Evolutionary conservation across 306 rosid species (phyloP).

Genomic region (Lagenaria siceraria): DNA sequence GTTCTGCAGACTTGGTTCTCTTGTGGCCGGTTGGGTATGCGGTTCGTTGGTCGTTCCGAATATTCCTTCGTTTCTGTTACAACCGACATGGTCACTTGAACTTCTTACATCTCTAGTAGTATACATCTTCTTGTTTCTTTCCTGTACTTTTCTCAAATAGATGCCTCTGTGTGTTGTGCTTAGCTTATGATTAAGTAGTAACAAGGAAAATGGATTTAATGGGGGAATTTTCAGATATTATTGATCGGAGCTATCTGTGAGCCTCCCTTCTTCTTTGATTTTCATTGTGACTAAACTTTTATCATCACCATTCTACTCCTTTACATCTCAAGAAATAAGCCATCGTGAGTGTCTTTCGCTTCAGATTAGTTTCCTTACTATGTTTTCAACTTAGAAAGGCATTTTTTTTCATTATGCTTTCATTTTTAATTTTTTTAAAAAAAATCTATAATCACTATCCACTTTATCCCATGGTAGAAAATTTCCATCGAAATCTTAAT

Average conservation of each 20-base stretch:
- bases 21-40: slow-evolving; percentile 72
- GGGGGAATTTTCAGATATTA: not conserved
- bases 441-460: too few species aligned
- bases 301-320: not conserved
- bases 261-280: not conserved
- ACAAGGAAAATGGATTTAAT: not conserved
- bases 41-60: slow-evolving; percentile 73
- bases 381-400: not conserved
- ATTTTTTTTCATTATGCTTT: not conserved
- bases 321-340: not conserved
- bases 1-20: slow-evolving; percentile 64
- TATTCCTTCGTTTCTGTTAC: slow-evolving; percentile 61
- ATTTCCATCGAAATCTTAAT: too few species aligned
- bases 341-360: not conserved
- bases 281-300: not conserved
- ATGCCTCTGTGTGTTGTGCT: not conserved
- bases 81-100: slow-evolving; percentile 85
- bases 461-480: too few species aligned
- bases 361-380: not conserved
- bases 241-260: not conserved
- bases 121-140: slow-evolving; percentile 58
- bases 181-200: not conserved
- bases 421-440: not conserved
- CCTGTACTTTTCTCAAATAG: slow-evolving; percentile 83
- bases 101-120: slow-evolving; percentile 75